phyloP scores from a whole-genome alignment of 352 stramenopile genomes.

The Aphanomyces astaci region DNA sequence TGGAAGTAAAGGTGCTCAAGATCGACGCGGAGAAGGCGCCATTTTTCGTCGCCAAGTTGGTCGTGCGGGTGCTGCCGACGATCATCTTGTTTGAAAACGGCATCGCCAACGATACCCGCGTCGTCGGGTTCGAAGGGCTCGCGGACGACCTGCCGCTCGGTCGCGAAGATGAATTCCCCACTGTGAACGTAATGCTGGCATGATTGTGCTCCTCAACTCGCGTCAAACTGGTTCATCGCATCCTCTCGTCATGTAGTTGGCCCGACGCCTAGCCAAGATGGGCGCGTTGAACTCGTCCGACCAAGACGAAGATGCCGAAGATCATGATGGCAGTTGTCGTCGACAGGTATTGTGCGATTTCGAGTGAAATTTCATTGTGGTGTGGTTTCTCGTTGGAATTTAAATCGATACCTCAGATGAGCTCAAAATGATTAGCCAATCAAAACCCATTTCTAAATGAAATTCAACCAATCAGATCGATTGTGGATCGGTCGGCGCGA shows the following conservation, averaged over 20 bases:
- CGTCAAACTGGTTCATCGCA: constrained; percentile 1
- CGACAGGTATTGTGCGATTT: no score
- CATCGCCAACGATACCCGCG: constrained; percentile 80
- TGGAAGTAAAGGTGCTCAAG: constrained; percentile 93
- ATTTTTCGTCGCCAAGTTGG: constrained; percentile 92
- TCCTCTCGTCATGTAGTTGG: constrained; percentile 34
- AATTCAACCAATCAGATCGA: no score
- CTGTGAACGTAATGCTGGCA: constrained; percentile 35
- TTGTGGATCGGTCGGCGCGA: no score
- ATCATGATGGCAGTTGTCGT: constrained; percentile 4
- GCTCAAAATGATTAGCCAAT: no score
- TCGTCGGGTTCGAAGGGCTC: constrained; percentile 92
- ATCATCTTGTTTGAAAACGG: constrained; percentile 90
- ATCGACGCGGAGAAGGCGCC: constrained; percentile 92
- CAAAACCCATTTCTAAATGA: no score
- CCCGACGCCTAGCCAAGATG: constrained; percentile 48
- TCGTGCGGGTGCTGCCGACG: constrained; percentile 89
- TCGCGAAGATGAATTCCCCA: constrained; percentile 54
- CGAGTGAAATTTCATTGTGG: no score
- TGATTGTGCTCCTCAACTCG: no score
- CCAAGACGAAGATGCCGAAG: constrained; percentile 34
- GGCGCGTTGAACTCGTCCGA: constrained; percentile 42
- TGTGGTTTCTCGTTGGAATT: no score
- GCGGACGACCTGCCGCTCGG: constrained; percentile 43
- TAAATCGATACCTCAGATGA: no score